Evolutionary conservation across 495 filamentous ascomycete genomes (phyloP), one percentile per base, ranked within the genome.

Genomic region (Thozetella sp.): DNA sequence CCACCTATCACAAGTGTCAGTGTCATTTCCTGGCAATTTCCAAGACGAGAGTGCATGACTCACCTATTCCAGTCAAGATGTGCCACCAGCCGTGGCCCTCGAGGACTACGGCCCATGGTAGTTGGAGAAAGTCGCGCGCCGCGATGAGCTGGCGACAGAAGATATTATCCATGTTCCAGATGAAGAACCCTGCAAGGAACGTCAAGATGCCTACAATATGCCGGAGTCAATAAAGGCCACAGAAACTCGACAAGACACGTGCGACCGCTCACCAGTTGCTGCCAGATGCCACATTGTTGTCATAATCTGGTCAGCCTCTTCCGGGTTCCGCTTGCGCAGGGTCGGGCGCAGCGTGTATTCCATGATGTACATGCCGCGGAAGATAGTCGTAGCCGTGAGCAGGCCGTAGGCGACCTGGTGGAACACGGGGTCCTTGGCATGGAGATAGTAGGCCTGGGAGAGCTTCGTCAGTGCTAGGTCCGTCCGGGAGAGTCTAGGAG

Each of bases 21-120:
- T 26, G 58, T 59, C 23, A 19, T 24, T 45, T 23, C 54, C 54
- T 43, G 62, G 48, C 23, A 64, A 54, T 17, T 55, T 17, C 1
- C 1, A 34, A 58, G 25, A 48, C 43, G 3, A 22, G 53, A 22
- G 26, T 25, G 0, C 51, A 22, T 34, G 22, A 60, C 58, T 62
- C 34, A 69, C 71, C 60, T 27, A 77, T 57, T 61, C 69, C 67
- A 17, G 72, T 71, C 37, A 83, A 56, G 19, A 87, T 85, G 76
- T 88, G 95, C 94, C 95, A 99, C 95, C 95, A 98, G 12, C 93
- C 95, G 78, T 99, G 95, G 0, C 93, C 94, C 73, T 98, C 95
- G 2, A 97, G 76, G 12, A 97, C 57, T 10, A 96, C 82, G 1
- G 94, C 91, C 95, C 95, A 99, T 0, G 95, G 95, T 45, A 98